These are phyloP conservation scores for Ogataea thermomethanolica DNA, from an alignment of 805 yeast species.

Conservation along the genomic window DNA sequence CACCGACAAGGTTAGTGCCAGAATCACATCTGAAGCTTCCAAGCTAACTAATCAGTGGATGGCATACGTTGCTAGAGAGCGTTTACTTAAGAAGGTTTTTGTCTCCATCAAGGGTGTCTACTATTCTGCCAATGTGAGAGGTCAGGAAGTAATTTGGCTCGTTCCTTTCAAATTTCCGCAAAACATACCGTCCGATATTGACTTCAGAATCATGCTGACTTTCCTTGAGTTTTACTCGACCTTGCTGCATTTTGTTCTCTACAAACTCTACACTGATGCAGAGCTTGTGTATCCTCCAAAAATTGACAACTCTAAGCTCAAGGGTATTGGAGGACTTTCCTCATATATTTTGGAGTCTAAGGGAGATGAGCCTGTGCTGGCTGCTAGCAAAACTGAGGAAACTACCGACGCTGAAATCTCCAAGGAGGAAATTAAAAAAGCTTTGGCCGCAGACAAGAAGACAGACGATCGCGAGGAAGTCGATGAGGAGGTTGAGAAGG, in stretches of 20 bases:
- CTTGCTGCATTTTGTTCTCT: conserved; percentile 80
- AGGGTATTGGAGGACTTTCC: conserved; percentile 86
- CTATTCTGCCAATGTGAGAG: conserved; percentile 84
- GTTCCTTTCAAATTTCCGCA: conserved; percentile 97
- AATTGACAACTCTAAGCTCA: conserved; percentile 65
- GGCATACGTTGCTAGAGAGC: conserved; percentile 86
- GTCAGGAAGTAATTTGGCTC: conserved; percentile 93
- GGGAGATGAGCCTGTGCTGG: conserved; percentile 37
- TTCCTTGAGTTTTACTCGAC: conserved; percentile 96
- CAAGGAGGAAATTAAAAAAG: conserved; percentile 41
- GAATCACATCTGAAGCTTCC: conserved; percentile 84
- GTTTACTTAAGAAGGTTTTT: conserved; percentile 80
- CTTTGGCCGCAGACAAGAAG: conserved; percentile 50
- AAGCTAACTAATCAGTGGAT: conserved; percentile 90
- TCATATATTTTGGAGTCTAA: conserved; percentile 70
- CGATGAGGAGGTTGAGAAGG: conserved; percentile 42
- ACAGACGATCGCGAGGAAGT: conserved; percentile 38
- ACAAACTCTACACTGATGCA: conserved; percentile 78
- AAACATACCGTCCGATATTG: conserved; percentile 89
- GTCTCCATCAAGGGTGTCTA: conserved; percentile 97
- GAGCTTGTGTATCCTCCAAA: conserved; percentile 90
- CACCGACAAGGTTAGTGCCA: conserved; percentile 73
- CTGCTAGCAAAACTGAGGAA: conserved; percentile 28
- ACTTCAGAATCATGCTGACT: conserved; percentile 94
- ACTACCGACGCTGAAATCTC: conserved; percentile 38